These are phyloP conservation scores for Fusarium penzigii DNA, from an alignment of 2,329 filamentous ascomycete genomes.

Conservation along the genomic window DNA sequence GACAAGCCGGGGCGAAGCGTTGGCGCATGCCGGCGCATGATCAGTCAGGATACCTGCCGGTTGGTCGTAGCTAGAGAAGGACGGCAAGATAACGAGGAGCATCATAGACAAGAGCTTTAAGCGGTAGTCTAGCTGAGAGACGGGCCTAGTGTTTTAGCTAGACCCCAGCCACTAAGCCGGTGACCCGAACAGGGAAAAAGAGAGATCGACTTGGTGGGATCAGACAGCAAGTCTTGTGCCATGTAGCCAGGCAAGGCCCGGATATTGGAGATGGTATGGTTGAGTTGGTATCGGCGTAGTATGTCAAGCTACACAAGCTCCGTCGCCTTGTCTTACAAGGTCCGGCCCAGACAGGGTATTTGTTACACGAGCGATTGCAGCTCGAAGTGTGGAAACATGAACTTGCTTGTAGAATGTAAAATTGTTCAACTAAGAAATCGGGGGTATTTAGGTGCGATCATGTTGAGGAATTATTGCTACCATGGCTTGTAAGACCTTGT, in stretches of 20 bases:
- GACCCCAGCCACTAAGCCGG: conserved; percentile 19
- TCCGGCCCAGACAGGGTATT: neutral
- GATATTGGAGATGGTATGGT: neutral
- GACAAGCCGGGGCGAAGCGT: conserved; percentile 21
- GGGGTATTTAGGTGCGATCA: no score
- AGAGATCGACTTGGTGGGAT: neutral
- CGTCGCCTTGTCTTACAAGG: neutral
- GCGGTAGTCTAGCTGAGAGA: conserved; percentile 17
- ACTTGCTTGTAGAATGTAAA: neutral
- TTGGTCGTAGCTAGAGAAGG: conserved; percentile 13
- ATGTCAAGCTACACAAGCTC: neutral
- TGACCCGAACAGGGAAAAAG: conserved; percentile 23
- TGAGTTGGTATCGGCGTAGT: neutral
- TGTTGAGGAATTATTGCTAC: neutral
- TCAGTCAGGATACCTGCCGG: conserved; percentile 21
- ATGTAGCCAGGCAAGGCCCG: neutral
- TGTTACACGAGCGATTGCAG: neutral
- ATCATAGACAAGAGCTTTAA: conserved; percentile 3
- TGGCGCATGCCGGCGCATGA: conserved; percentile 26
- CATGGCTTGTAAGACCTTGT: neutral
- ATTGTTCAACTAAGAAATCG: neutral
- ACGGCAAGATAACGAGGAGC: conserved; percentile 5
- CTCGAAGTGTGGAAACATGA: neutral
- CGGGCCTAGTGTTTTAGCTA: neutral
- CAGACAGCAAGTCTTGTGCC: neutral